A percentile compares a stretch with the other conserved stretches of the same genome.
Evolutionary conservation across 169 alveolate species (phyloP).

Genomic region (Plasmodium chabaudi): DNA sequence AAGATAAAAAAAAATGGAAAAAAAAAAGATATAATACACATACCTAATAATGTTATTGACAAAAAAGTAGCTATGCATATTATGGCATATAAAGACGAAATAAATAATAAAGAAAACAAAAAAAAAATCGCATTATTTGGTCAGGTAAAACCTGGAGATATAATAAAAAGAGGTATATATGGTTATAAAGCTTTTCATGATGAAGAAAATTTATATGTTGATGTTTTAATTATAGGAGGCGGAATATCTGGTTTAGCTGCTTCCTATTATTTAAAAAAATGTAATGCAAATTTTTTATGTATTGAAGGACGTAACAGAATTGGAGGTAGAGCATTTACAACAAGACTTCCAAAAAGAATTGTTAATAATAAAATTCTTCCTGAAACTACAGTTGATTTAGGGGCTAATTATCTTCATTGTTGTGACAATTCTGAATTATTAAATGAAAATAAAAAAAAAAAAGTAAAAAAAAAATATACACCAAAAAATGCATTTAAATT

Average conservation of each 20-base stretch:
- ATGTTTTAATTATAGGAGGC: conserved; percentile 85
- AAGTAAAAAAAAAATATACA: not conserved
- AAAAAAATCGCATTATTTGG: conserved; percentile 65
- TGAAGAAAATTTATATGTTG: conserved; percentile 56
- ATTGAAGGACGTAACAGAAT: conserved; percentile 84
- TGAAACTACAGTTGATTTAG: conserved; percentile 79
- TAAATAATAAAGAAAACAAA: not conserved
- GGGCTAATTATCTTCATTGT: conserved; percentile 87
- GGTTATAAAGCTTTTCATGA: conserved; percentile 13
- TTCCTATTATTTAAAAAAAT: conserved; percentile 78
- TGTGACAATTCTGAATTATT: conserved; percentile 56
- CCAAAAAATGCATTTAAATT: not conserved
- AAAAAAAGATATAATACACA: not conserved
- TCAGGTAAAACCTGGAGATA: conserved; percentile 61
- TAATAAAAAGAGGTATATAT: conserved; percentile 55
- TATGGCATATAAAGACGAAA: not conserved
- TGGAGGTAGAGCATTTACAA: conserved; percentile 85
- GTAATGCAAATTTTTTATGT: conserved; percentile 77
- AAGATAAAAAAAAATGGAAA: not conserved
- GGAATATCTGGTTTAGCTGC: conserved; percentile 87
- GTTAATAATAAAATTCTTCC: conserved; percentile 66
- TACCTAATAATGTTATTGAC: conserved; percentile 41
- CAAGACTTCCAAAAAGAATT: conserved; percentile 74
- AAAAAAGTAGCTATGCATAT: conserved; percentile 5
- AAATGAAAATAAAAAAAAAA: not conserved